Conservation (phyloP, 305 asterid species). For the Plantago lanceolata region DNA sequence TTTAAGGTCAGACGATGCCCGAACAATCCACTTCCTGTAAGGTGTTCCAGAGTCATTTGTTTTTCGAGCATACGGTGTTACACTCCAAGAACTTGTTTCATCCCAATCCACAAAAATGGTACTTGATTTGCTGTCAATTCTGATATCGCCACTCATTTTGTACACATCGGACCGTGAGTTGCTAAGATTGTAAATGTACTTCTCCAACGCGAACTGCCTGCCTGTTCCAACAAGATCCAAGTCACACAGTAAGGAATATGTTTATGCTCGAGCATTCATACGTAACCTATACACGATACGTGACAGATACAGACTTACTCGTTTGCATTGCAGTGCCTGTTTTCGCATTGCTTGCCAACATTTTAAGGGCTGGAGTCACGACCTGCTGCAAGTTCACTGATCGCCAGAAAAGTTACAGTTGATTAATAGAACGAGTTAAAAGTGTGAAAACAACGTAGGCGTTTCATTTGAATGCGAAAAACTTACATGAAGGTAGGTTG, state of each 20-base stretch:
- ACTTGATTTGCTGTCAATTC: constrained; percentile 39
- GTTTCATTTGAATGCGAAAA: no score
- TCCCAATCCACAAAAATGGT: constrained; percentile 37
- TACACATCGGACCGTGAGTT: constrained; percentile 41
- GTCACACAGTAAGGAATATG: no score
- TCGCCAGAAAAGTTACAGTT: background rate
- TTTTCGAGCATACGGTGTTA: constrained; percentile 54
- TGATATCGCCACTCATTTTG: constrained; percentile 46
- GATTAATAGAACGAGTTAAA: background rate
- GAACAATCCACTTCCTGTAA: constrained; percentile 27
- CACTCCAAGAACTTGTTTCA: constrained; percentile 20
- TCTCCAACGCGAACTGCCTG: constrained; percentile 1
- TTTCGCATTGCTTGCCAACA: no score
- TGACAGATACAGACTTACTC: background rate
- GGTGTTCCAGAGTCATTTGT: constrained; percentile 18
- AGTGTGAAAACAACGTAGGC: no score
- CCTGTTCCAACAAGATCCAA: constrained; percentile 26
- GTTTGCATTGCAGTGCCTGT: background rate
- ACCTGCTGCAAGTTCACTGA: background rate
- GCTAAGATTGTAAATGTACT: constrained; percentile 25
- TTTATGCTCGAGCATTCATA: no score
- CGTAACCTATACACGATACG: background rate
- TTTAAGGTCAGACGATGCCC: background rate
- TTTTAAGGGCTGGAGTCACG: background rate
- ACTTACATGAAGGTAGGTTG: constrained; percentile 31